A percentile compares a stretch with the other conserved stretches of the same genome.
These are phyloP conservation scores for Geotrichum cucujoidarum DNA, from an alignment of 1,139 yeast species.

Conservation along the genomic window DNA sequence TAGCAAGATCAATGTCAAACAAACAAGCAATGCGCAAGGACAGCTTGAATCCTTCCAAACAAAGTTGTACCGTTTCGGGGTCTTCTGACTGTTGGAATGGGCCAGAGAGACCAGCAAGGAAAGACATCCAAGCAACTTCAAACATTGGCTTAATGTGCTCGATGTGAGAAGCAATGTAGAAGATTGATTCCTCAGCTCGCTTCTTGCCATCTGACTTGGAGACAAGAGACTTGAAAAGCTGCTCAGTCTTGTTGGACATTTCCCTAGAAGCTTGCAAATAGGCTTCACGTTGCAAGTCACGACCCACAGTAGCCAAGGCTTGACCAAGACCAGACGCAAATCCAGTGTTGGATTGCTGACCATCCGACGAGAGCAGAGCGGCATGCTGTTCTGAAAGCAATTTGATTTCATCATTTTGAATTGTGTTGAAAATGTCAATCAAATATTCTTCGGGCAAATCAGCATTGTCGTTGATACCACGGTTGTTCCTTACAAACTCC, in stretches of 20 bases:
- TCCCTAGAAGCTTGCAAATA: conserved; percentile 89
- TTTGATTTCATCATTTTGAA: conserved; percentile 77
- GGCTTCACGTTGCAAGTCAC: conserved; percentile 77
- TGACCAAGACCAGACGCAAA: conserved; percentile 47
- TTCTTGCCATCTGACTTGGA: conserved; percentile 34
- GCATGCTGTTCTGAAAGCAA: conserved; percentile 91
- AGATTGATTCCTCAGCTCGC: conserved; percentile 36
- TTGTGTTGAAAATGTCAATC: conserved; percentile 66
- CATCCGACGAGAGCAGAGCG: conserved; percentile 68
- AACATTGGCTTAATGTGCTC: conserved; percentile 92
- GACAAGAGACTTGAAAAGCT: conserved; percentile 68
- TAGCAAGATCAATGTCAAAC: conserved; percentile 78
- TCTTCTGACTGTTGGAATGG: conserved; percentile 90
- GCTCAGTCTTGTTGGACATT: conserved; percentile 85
- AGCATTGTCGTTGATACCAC: conserved; percentile 87
- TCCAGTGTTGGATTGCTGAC: conserved; percentile 37
- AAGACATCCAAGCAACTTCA: conserved; percentile 95
- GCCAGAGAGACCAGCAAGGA: conserved; percentile 88
- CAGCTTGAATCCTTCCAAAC: conserved; percentile 80
- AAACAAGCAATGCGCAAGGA: conserved; percentile 80
- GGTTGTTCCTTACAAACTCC: conserved; percentile 77
- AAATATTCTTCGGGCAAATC: conserved; percentile 75
- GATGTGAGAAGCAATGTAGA: conserved; percentile 66
- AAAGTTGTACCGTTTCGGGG: conserved; percentile 57
- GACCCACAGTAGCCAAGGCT: conserved; percentile 55